Evolutionary conservation across 2,329 filamentous ascomycete species (phyloP).

Genomic region (Colletotrichum lentis): DNA sequence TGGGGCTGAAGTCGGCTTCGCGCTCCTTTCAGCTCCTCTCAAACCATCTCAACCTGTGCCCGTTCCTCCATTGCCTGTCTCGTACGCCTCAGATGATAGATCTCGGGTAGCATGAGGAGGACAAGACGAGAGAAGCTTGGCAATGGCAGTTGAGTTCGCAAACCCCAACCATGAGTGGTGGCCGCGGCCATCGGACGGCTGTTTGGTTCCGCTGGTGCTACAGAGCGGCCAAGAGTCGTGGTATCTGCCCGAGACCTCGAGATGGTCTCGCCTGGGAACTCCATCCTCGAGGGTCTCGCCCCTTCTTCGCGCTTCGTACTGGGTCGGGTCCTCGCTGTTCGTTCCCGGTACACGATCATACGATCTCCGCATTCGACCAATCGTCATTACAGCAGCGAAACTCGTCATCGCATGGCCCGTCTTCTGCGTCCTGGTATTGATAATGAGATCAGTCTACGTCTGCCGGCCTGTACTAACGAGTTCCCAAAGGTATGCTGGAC

Average conservation of each 20-base stretch:
- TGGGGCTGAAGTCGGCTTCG: too few relatives aligned
- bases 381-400: background rate
- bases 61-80: background rate
- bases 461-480: background rate
- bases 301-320: constrained; percentile 1
- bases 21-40: too few relatives aligned
- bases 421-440: background rate
- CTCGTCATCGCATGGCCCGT: background rate
- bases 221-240: background rate
- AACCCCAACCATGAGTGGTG: constrained; percentile 7
- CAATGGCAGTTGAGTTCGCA: background rate
- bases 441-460: too few relatives aligned
- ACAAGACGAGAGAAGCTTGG: background rate
- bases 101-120: background rate
- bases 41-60: too few relatives aligned
- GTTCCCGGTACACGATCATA: background rate
- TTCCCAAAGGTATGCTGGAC: background rate
- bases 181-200: constrained; percentile 6
- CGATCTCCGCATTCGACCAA: background rate
- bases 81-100: background rate
- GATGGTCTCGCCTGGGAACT: background rate
- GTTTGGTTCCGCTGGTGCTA: constrained; percentile 7
- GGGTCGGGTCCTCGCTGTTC: background rate
- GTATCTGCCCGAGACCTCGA: constrained; percentile 1
- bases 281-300: background rate